A percentile compares a stretch with the other conserved stretches of the same genome.
phyloP scores from a whole-genome alignment of 2,329 filamentous ascomycete species.

The Parastagonospora avenae region DNA sequence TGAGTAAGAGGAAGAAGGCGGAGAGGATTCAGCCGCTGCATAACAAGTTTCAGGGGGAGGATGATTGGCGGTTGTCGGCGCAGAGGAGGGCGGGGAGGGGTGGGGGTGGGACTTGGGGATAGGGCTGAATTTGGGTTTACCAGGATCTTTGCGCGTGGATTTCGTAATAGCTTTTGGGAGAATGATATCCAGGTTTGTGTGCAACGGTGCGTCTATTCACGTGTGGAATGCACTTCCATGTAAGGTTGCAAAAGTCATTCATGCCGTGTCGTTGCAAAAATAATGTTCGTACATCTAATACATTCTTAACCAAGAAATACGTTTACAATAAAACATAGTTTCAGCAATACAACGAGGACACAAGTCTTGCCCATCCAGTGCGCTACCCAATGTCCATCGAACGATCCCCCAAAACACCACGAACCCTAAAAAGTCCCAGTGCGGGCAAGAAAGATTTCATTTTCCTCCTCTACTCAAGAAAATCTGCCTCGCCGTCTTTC shows the following conservation, averaged over 20 bases:
- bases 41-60: slow-evolving; percentile 88
- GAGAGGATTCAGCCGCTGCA: slow-evolving; percentile 95
- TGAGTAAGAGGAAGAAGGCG: slow-evolving; percentile 90
- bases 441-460: slow-evolving; percentile 4
- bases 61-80: slow-evolving; percentile 92
- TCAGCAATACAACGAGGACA: slow-evolving; percentile 5
- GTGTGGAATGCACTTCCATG: too few relatives aligned
- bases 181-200: neutral
- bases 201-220: neutral
- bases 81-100: slow-evolving; percentile 84
- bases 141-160: neutral
- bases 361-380: neutral
- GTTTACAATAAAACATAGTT: slow-evolving; percentile 4
- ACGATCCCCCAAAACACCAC: neutral
- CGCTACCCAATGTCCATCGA: neutral
- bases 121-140: slow-evolving; percentile 13
- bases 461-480: slow-evolving; percentile 6
- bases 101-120: slow-evolving; percentile 94
- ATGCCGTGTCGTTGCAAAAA: neutral
- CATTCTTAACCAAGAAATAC: neutral
- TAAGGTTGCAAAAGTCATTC: too few relatives aligned
- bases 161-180: neutral
- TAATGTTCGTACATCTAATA: slow-evolving; percentile 6
- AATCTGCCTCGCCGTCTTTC: slow-evolving; percentile 1
- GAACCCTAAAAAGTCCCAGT: slow-evolving; percentile 3